These are phyloP conservation scores for Trematosphaeria pertusa DNA, from an alignment of 2,329 filamentous ascomycete genomes.

Conservation along the genomic window DNA sequence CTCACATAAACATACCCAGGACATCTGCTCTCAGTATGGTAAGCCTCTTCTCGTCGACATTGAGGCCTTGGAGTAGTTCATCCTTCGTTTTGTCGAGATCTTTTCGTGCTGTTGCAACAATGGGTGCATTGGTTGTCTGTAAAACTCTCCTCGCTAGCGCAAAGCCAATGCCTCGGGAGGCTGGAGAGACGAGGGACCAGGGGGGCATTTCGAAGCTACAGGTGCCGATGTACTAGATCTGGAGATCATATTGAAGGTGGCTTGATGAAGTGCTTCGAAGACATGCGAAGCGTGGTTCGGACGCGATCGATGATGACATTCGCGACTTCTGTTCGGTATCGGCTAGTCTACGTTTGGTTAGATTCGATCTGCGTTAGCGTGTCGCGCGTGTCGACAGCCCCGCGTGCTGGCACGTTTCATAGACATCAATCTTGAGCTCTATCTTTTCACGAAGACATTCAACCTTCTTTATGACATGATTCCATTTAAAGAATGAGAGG, in stretches of 20 bases:
- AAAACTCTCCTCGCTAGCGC: slow-evolving; percentile 66
- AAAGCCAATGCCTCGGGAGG: slow-evolving; percentile 69
- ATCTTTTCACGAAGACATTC: neutral
- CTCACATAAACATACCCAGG: slow-evolving; percentile 53
- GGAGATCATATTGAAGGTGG: neutral
- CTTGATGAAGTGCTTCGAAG: neutral
- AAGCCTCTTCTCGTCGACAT: slow-evolving; percentile 56
- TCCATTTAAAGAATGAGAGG: neutral
- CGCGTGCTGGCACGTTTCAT: neutral
- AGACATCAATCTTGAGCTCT: neutral
- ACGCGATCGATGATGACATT: neutral
- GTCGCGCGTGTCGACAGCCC: neutral
- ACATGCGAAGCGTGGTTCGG: neutral
- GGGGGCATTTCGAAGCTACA: slow-evolving; percentile 47
- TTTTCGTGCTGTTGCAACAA: slow-evolving; percentile 67
- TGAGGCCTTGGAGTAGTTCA: slow-evolving; percentile 58
- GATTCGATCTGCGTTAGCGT: neutral
- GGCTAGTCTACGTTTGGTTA: neutral
- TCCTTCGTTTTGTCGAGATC: slow-evolving; percentile 58
- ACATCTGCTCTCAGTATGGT: slow-evolving; percentile 63
- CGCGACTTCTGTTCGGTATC: neutral
- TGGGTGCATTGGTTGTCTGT: slow-evolving; percentile 62
- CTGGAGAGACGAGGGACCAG: slow-evolving; percentile 63
- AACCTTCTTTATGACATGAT: neutral
- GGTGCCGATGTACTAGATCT: neutral